phyloP scores from a whole-genome alignment of 768 basidiomycete species.

The Suillus discolor region DNA sequence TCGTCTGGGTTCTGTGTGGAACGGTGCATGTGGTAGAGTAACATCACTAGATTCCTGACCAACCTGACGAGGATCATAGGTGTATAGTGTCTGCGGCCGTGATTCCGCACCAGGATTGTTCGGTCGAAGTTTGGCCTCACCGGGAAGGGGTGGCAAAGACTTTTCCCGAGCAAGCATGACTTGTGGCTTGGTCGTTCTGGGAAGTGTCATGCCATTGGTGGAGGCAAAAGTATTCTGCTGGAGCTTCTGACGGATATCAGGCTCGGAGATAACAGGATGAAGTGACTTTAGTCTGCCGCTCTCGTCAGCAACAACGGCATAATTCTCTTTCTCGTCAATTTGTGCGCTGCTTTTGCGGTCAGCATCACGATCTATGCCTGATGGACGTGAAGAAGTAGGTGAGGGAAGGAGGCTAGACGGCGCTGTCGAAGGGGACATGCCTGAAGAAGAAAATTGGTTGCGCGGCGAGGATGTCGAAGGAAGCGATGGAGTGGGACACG shows the following conservation, averaged over 20 bases:
- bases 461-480: constrained; percentile 62
- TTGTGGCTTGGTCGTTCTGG: constrained; percentile 25
- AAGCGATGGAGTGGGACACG: constrained; percentile 70
- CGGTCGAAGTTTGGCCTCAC: constrained; percentile 46
- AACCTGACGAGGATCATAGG: constrained; percentile 58
- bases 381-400: constrained; percentile 70
- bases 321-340: constrained; percentile 47
- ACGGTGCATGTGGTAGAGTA: constrained; percentile 63
- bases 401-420: constrained; percentile 77
- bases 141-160: constrained; percentile 76
- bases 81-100: constrained; percentile 68
- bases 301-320: constrained; percentile 30
- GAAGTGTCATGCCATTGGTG: constrained; percentile 33
- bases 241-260: constrained; percentile 56
- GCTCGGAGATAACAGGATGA: constrained; percentile 60
- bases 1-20: constrained; percentile 62
- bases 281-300: constrained; percentile 44
- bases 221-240: constrained; percentile 38
- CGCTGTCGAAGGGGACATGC: constrained; percentile 75
- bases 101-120: constrained; percentile 38
- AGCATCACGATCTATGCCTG: constrained; percentile 57
- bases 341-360: constrained; percentile 43
- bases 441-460: constrained; percentile 50
- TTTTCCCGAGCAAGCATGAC: constrained; percentile 58
- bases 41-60: constrained; percentile 49